A percentile compares a stretch with the other conserved stretches of the same genome.
These are phyloP conservation scores for Saccharomyces eubayanus DNA, from an alignment of 805 yeast species.

Conservation along the genomic window DNA sequence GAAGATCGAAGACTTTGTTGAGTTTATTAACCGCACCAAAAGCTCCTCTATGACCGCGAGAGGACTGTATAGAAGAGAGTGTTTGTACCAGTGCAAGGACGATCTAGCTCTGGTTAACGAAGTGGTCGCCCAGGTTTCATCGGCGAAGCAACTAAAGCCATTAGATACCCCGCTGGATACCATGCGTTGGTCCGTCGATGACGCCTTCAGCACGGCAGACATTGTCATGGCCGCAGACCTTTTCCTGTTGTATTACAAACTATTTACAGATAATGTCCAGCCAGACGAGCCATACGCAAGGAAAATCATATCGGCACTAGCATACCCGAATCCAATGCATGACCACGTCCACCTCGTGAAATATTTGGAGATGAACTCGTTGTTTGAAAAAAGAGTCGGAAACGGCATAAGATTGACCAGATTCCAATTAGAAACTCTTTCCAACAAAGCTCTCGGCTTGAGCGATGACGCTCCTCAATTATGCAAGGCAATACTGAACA, in stretches of 20 bases:
- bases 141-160: not conserved
- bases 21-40: not conserved
- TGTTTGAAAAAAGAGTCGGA: slow-evolving; percentile 4
- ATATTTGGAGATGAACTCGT: slow-evolving; percentile 7
- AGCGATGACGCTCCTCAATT: slow-evolving; percentile 6
- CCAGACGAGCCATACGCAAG: slow-evolving; percentile 5
- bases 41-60: slow-evolving; percentile 3
- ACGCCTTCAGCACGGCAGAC: slow-evolving; percentile 13
- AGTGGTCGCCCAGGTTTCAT: not conserved
- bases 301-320: slow-evolving; percentile 12
- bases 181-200: slow-evolving; percentile 13
- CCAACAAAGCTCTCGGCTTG: slow-evolving; percentile 17
- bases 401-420: slow-evolving; percentile 4
- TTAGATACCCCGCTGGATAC: slow-evolving; percentile 1
- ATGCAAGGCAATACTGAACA: slow-evolving; percentile 11
- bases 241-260: slow-evolving; percentile 13
- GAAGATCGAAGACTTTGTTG: not conserved
- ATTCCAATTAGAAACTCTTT: slow-evolving; percentile 14
- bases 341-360: slow-evolving; percentile 14
- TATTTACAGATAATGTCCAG: slow-evolving; percentile 3
- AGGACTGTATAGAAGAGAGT: slow-evolving; percentile 9
- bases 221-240: slow-evolving; percentile 17
- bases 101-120: not conserved
- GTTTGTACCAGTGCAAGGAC: slow-evolving; percentile 2
- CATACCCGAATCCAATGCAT: slow-evolving; percentile 17